Conservation (phyloP, 2,329 filamentous ascomycete genomes). For the Talaromyces sp. region DNA sequence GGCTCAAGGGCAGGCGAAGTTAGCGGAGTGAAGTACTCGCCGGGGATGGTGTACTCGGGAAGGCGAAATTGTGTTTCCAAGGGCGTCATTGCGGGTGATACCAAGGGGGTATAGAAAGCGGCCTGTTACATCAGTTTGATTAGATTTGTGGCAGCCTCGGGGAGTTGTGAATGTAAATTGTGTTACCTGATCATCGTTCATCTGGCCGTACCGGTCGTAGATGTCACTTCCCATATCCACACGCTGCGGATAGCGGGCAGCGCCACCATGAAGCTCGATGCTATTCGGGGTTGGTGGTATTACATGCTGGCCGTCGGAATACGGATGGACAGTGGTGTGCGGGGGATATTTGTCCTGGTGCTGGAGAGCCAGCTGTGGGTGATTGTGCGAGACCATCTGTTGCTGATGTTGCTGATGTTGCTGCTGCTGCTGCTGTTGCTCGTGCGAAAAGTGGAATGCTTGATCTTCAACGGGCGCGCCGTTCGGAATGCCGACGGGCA, state of each 20-base stretch:
- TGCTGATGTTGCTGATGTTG: slow-evolving; percentile 17
- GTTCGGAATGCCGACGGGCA: slow-evolving; percentile 26
- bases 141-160: not conserved
- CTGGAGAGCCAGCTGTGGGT: slow-evolving; percentile 19
- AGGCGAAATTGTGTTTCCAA: slow-evolving; percentile 42
- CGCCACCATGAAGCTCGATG: slow-evolving; percentile 41
- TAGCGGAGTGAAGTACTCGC: slow-evolving; percentile 46
- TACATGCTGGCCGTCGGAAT: slow-evolving; percentile 26
- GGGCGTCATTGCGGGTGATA: slow-evolving; percentile 47
- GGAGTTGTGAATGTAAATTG: not conserved
- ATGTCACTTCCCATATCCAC: slow-evolving; percentile 36
- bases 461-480: slow-evolving; percentile 17
- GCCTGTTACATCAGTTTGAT: slow-evolving; percentile 23
- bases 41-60: slow-evolving; percentile 42
- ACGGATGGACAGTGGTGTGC: slow-evolving; percentile 18
- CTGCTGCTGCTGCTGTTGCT: slow-evolving; percentile 23
- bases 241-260: slow-evolving; percentile 33
- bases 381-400: slow-evolving; percentile 18
- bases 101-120: slow-evolving; percentile 43
- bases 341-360: slow-evolving; percentile 17
- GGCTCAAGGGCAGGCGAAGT: slow-evolving; percentile 47
- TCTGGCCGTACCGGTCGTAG: slow-evolving; percentile 40
- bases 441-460: slow-evolving; percentile 24
- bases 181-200: slow-evolving; percentile 39
- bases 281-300: slow-evolving; percentile 46